phyloP scores from a whole-genome alignment of 73 alveolate genomes.

The Symbiodinium pilosum region DNA sequence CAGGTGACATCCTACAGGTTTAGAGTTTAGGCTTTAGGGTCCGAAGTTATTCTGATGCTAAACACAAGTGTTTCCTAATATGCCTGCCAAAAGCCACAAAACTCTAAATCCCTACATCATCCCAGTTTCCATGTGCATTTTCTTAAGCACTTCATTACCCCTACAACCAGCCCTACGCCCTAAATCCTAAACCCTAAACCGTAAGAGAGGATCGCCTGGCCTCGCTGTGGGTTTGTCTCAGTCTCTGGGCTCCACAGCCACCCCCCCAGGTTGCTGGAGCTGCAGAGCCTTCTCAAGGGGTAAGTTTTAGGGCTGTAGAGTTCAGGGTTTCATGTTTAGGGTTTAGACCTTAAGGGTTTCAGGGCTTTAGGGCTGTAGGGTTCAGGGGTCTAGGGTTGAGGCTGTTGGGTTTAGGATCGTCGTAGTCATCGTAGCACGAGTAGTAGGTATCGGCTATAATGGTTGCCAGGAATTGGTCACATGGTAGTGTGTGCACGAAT shows the following conservation, averaged over 20 bases:
- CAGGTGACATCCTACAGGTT: not conserved
- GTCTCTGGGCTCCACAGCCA: conserved; percentile 30
- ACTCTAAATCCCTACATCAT: not conserved
- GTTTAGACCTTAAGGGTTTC: not conserved
- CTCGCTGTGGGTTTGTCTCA: not conserved
- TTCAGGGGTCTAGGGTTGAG: too few species aligned
- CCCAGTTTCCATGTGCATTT: not conserved
- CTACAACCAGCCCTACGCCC: not conserved
- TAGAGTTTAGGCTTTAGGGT: not conserved
- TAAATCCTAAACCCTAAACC: not conserved
- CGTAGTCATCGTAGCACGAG: too few species aligned
- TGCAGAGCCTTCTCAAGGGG: too few species aligned
- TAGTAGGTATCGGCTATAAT: too few species aligned
- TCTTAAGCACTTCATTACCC: not conserved
- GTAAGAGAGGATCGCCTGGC: not conserved
- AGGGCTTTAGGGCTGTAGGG: too few species aligned
- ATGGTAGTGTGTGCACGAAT: too few species aligned
- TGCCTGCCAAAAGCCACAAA: too few species aligned
- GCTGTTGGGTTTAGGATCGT: too few species aligned
- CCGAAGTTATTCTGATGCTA: not conserved
- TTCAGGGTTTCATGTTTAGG: not conserved
- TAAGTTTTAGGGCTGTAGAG: too few species aligned
- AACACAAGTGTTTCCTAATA: not conserved
- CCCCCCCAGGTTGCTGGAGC: not conserved
- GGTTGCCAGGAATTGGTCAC: too few species aligned